A percentile compares a stretch with the other conserved stretches of the same genome.
Conservation (phyloP, 352 stramenopile genomes). For the Lagenidium giganteum region DNA sequence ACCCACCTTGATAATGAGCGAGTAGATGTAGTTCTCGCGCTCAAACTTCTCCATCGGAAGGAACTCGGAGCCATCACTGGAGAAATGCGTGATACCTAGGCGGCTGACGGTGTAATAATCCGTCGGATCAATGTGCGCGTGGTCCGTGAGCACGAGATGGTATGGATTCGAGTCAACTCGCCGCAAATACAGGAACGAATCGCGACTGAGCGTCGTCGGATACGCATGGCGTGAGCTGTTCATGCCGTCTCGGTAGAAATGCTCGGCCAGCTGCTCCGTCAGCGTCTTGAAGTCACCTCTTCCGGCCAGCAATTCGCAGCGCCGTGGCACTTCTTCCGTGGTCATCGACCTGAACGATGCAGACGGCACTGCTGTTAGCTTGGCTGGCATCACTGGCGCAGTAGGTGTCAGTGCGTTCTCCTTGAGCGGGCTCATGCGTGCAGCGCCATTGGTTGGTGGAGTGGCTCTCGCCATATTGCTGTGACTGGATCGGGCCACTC, state of each 20-base stretch:
- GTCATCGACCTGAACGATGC: too few species aligned
- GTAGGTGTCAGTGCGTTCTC: too few species aligned
- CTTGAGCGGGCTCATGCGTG: too few species aligned
- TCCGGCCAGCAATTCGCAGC: constrained; percentile 39
- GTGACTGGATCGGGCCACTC: background rate
- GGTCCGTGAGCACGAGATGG: constrained; percentile 56
- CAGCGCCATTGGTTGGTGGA: background rate
- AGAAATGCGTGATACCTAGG: constrained; percentile 88
- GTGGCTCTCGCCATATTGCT: background rate
- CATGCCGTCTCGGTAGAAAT: constrained; percentile 17
- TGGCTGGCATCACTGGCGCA: background rate
- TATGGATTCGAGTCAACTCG: constrained; percentile 75
- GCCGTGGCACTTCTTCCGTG: constrained; percentile 11
- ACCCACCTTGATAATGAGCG: constrained; percentile 61
- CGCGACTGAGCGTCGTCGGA: constrained; percentile 21
- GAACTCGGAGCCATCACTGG: constrained; percentile 78
- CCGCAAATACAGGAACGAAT: constrained; percentile 76
- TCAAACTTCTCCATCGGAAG: constrained; percentile 87
- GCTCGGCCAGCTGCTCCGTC: constrained; percentile 46
- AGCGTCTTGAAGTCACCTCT: constrained; percentile 52
- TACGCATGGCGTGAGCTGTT: too few species aligned
- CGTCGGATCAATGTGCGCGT: constrained; percentile 58
- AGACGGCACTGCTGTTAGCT: too few species aligned
- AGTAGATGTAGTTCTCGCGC: constrained; percentile 88
- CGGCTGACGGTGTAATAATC: constrained; percentile 90